Evolutionary conservation across 2,329 filamentous ascomycete genomes (phyloP).

Genomic region (Fusarium sp.): DNA sequence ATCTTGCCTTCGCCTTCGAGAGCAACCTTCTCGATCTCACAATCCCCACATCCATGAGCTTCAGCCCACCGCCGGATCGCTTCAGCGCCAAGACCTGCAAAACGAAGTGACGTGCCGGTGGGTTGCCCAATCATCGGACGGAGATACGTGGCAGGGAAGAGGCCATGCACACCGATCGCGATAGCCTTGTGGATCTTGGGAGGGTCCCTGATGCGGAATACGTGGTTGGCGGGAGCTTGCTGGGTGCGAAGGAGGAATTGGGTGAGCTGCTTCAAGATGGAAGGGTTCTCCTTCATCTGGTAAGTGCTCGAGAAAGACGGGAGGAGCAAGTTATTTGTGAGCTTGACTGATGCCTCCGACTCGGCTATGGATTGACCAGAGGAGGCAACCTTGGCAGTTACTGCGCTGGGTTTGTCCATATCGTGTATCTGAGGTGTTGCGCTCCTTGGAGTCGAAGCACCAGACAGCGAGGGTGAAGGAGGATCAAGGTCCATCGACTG

Average conservation of each 20-base stretch:
- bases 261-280: constrained; percentile 75
- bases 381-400: constrained; percentile 25
- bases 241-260: constrained; percentile 68
- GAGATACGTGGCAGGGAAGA: constrained; percentile 88
- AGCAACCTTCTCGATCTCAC: constrained; percentile 91
- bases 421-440: constrained; percentile 31
- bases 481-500: constrained; percentile 62
- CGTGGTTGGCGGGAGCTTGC: constrained; percentile 73
- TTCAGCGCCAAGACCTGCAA: constrained; percentile 87
- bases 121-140: constrained; percentile 94
- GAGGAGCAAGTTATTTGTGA: constrained; percentile 72
- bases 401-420: constrained; percentile 10
- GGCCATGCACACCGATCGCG: constrained; percentile 93
- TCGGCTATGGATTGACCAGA: constrained; percentile 51
- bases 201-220: constrained; percentile 76
- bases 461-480: constrained; percentile 45
- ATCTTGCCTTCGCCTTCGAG: constrained; percentile 96
- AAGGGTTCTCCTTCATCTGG: constrained; percentile 73
- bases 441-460: constrained; percentile 38
- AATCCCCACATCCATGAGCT: constrained; percentile 76
- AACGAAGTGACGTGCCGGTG: constrained; percentile 93
- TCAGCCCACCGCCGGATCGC: constrained; percentile 88
- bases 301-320: constrained; percentile 79
- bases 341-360: constrained; percentile 59
- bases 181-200: constrained; percentile 86